Evolutionary conservation across 2,329 filamentous ascomycete genomes (phyloP).

Genomic region (Elsinoe perseae): DNA sequence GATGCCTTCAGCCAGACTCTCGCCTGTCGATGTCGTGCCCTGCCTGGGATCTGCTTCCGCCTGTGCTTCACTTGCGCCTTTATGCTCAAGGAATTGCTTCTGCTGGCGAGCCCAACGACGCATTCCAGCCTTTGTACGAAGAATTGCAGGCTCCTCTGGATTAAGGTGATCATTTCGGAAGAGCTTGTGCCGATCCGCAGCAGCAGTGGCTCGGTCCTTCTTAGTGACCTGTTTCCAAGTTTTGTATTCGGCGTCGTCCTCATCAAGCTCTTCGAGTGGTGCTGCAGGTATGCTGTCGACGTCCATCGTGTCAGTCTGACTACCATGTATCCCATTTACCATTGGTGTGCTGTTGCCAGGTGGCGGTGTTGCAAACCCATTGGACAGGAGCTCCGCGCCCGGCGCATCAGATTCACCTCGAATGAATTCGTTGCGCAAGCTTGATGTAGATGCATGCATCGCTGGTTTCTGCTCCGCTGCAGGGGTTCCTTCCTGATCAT

Average conservation of each 20-base stretch:
- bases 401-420: slow-evolving; percentile 65
- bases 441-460: slow-evolving; percentile 41
- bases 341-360: slow-evolving; percentile 67
- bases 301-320: slow-evolving; percentile 79
- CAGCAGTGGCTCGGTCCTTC: slow-evolving; percentile 79
- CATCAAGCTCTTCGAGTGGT: slow-evolving; percentile 66
- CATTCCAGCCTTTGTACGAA: slow-evolving; percentile 83
- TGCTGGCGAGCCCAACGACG: slow-evolving; percentile 75
- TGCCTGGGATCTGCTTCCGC: slow-evolving; percentile 41
- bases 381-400: slow-evolving; percentile 62
- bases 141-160: slow-evolving; percentile 73
- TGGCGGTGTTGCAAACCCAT: slow-evolving; percentile 79
- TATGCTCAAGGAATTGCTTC: slow-evolving; percentile 45
- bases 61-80: slow-evolving; percentile 40
- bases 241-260: slow-evolving; percentile 87
- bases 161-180: slow-evolving; percentile 83
- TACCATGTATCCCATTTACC: slow-evolving; percentile 52
- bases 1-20: slow-evolving; percentile 90
- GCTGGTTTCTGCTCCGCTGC: slow-evolving; percentile 65
- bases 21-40: slow-evolving; percentile 47
- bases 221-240: slow-evolving; percentile 99
- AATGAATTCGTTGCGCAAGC: slow-evolving; percentile 45
- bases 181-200: slow-evolving; percentile 76
- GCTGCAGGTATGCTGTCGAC: slow-evolving; percentile 67
- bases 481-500: slow-evolving; percentile 72